Percentiles rank a stretch among this genome's conserved stretches.
These are phyloP conservation scores for Cordyceps farinosa DNA, from an alignment of 2,329 filamentous ascomycete species.

Conservation along the genomic window DNA sequence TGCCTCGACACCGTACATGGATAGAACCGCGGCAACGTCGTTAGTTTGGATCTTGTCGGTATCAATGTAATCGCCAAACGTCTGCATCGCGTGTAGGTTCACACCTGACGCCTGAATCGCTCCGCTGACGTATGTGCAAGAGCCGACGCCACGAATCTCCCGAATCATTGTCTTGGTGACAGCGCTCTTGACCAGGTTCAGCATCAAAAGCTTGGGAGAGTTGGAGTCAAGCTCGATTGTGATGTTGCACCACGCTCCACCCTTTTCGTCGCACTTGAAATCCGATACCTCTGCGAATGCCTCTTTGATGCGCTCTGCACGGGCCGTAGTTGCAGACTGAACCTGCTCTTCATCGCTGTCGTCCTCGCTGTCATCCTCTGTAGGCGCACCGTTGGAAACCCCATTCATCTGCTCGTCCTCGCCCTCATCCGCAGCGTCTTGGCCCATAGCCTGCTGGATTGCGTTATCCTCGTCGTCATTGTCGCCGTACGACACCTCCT, in stretches of 20 bases:
- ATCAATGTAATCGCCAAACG: constrained; percentile 80
- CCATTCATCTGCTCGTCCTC: constrained; percentile 44
- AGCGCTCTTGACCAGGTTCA: constrained; percentile 81
- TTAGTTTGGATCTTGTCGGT: constrained; percentile 86
- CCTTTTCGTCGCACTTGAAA: constrained; percentile 75
- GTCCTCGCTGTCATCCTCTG: constrained; percentile 37
- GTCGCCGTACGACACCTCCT: constrained; percentile 84
- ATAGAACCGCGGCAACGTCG: constrained; percentile 81
- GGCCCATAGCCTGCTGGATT: constrained; percentile 61
- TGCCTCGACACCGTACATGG: constrained; percentile 88
- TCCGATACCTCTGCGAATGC: constrained; percentile 63
- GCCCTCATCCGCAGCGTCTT: constrained; percentile 51
- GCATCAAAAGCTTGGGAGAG: constrained; percentile 87
- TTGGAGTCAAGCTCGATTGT: constrained; percentile 77
- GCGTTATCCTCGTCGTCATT: constrained; percentile 89
- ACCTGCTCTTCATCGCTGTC: constrained; percentile 35
- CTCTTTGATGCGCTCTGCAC: constrained; percentile 62
- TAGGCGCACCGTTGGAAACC: constrained; percentile 23
- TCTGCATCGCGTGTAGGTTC: constrained; percentile 88
- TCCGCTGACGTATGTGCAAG: constrained; percentile 64
- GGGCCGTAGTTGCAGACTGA: constrained; percentile 40
- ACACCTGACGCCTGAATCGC: constrained; percentile 77
- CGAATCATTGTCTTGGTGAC: constrained; percentile 79
- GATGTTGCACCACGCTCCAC: constrained; percentile 73
- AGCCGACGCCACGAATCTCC: constrained; percentile 72